These are phyloP conservation scores for Solanum pennellii DNA, from an alignment of 257 asterid species.

Conservation along the genomic window DNA sequence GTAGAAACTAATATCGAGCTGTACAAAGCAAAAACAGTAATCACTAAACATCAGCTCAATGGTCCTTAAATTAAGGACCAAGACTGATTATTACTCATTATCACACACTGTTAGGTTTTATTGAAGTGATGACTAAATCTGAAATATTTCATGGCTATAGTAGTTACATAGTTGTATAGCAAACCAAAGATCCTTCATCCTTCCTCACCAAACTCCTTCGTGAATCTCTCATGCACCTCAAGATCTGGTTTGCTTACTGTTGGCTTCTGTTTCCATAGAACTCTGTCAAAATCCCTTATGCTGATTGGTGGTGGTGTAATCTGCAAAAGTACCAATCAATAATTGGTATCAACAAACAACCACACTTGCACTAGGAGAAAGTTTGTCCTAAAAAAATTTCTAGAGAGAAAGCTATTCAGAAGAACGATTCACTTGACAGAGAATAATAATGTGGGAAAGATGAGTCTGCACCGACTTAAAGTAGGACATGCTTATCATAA, in stretches of 20 bases:
- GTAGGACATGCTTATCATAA: neutral
- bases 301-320: slow-evolving; percentile 30
- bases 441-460: neutral
- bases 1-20: neutral
- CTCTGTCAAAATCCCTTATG: slow-evolving; percentile 26
- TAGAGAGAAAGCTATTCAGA: neutral
- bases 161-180: neutral
- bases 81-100: neutral
- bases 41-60: neutral
- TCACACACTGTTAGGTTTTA: neutral
- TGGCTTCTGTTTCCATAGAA: slow-evolving; percentile 24
- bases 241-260: slow-evolving; percentile 36
- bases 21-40: neutral
- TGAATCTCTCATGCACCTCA: slow-evolving; percentile 35
- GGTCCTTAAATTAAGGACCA: neutral
- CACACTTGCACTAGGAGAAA: neutral
- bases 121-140: neutral
- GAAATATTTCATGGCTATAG: neutral
- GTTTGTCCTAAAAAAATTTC: neutral
- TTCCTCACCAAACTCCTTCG: slow-evolving; percentile 38
- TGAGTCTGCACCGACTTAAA: neutral
- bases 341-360: neutral
- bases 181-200: slow-evolving; percentile 10
- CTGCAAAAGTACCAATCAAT: neutral
- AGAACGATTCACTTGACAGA: neutral